Evolutionary conservation across 257 asterid genomes (phyloP).

Genomic region (Rehmannia glutinosa): DNA sequence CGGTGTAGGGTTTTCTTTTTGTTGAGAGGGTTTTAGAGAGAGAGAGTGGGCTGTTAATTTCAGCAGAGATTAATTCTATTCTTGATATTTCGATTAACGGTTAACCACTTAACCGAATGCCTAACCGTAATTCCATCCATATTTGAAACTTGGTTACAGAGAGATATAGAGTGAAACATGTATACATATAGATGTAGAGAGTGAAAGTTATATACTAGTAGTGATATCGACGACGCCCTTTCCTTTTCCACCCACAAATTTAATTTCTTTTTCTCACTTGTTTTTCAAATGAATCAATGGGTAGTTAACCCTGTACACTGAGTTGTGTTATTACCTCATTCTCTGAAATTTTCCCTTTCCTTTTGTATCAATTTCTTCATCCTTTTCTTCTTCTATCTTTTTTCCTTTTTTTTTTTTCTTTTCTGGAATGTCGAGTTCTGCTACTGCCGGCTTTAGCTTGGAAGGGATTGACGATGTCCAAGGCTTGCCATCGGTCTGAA

Average conservation of each 20-base stretch:
- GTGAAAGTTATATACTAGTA: too few species aligned
- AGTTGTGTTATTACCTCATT: neutral
- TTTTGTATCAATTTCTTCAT: neutral
- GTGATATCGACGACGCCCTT: neutral
- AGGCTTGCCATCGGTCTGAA: constrained; percentile 61
- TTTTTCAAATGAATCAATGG: neutral
- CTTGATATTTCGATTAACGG: too few species aligned
- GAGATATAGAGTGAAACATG: too few species aligned
- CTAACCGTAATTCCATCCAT: too few species aligned
- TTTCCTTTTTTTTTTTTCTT: neutral
- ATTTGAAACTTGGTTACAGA: too few species aligned
- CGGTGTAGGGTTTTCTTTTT: too few species aligned
- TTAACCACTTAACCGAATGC: too few species aligned
- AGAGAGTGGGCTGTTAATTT: too few species aligned
- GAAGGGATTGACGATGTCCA: constrained; percentile 72
- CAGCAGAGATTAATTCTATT: too few species aligned
- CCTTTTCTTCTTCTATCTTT: neutral
- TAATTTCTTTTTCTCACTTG: neutral
- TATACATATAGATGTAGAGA: too few species aligned
- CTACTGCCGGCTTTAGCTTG: constrained; percentile 42
- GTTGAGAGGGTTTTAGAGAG: too few species aligned
- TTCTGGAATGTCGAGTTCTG: constrained; percentile 29
- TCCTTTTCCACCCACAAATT: neutral
- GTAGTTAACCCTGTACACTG: neutral
- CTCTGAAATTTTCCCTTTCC: neutral